Evolutionary conservation across 176 grass and related monocot species (phyloP), one percentile per base, ranked within the genome.

Genomic region (Themeda triandra): DNA sequence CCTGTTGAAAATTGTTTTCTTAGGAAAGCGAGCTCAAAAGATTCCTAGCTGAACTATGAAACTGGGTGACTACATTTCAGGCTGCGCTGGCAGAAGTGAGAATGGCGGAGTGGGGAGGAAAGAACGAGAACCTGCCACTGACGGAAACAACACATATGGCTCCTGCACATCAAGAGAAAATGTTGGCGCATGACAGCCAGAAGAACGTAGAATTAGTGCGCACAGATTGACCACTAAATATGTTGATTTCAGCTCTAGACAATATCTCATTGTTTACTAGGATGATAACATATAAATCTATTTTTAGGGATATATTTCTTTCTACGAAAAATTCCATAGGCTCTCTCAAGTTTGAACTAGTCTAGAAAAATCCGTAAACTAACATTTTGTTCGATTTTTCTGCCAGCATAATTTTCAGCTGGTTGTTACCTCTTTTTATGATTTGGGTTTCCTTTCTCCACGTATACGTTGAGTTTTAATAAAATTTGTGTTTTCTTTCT

Each of bases 31-130:
- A 12, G 1, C n/a, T 62, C 1, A 62, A 62, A 13, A 27, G 4
- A 12, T 12, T 62, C 10, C 1, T 29, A 63, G 25, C 12, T 63
- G 25, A 13, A 14, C 10, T 13, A 15, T 28, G 33, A 27, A 63
- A 39, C 15, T n/a, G 21, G 46, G 49, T 70, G 12, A 72, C 76
- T 79, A n/a, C n/a, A 10, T 33, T 85, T 45, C 92, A 94, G 92
- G 87, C 89, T 9, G n/a, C 31, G 35, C 51, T 83, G 28, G 92
- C 92, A 58, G 87, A 63, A 66, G 69, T 53, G 10, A 88, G 89
- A 30, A 87, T 87, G 24, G 67, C 19, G 23, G 79, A 59, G 33
- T 76, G 85, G 36, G 89, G 78, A 62, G 81, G 82, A 19, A 46
- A 87, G 42, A 58, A 70, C 6, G 58, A 66, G 9, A 6, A 75